Conservation (phyloP, 2,329 filamentous ascomycete genomes). For the Cryphonectria naterciae region DNA sequence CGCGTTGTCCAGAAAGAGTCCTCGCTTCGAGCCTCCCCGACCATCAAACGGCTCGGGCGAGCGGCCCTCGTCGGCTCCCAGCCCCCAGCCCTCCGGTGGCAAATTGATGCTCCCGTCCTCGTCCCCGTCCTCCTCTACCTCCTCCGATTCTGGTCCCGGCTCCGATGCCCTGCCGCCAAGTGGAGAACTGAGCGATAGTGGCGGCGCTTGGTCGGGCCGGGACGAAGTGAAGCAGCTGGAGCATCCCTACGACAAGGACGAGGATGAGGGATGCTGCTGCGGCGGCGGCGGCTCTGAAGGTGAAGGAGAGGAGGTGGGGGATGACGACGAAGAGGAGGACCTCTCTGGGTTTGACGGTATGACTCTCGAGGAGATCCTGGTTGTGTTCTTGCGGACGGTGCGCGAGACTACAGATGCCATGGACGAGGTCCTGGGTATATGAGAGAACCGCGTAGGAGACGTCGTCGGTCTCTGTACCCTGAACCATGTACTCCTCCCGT, state of each 20-base stretch:
- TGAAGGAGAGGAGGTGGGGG: too few species aligned
- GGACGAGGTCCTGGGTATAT: not conserved
- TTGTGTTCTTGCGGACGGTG: not conserved
- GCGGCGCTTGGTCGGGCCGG: not conserved
- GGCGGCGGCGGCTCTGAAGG: not conserved
- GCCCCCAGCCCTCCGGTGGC: too few species aligned
- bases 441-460: not conserved
- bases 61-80: not conserved
- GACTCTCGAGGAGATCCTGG: not conserved
- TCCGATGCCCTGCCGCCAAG: too few species aligned
- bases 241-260: not conserved
- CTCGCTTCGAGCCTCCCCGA: not conserved
- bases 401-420: not conserved
- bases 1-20: too few species aligned
- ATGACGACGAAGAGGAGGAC: not conserved
- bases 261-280: not conserved
- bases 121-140: not conserved
- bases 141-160: not conserved
- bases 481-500: too few species aligned
- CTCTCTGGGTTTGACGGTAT: not conserved
- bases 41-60: not conserved
- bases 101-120: not conserved
- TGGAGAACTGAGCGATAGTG: not conserved
- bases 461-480: too few species aligned
- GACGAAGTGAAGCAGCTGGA: not conserved